These are phyloP conservation scores for Cruciata laevipes DNA, from an alignment of 257 asterid genomes.

Conservation along the genomic window DNA sequence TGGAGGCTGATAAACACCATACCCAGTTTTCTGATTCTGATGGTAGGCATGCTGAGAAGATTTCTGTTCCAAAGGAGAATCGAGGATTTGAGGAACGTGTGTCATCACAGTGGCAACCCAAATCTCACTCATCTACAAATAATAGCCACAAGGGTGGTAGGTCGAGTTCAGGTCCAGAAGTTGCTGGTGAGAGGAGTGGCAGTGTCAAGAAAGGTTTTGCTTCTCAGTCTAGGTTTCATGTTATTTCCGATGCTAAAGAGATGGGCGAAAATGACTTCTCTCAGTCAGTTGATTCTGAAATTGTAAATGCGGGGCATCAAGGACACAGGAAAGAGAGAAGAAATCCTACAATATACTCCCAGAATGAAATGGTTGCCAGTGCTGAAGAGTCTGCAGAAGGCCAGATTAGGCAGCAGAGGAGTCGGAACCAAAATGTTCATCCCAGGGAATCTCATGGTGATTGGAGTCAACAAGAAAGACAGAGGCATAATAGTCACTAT, in stretches of 20 bases:
- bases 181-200: constrained; percentile 28
- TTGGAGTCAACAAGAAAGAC: constrained; percentile 57
- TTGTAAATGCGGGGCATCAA: constrained; percentile 26
- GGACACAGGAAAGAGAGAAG: constrained; percentile 46
- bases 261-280: constrained; percentile 19
- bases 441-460: constrained; percentile 53
- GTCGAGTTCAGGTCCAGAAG: constrained; percentile 29
- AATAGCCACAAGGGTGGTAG: constrained; percentile 36
- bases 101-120: constrained; percentile 80
- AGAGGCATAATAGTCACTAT: constrained; percentile 44
- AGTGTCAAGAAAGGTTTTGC: constrained; percentile 36
- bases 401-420: constrained; percentile 42
- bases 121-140: constrained; percentile 35
- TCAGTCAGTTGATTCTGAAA: constrained; percentile 25
- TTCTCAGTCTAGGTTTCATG: constrained; percentile 30
- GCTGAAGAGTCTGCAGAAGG: constrained; percentile 32
- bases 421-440: constrained; percentile 43
- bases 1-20: constrained; percentile 34
- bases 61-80: constrained; percentile 33
- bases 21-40: constrained; percentile 31
- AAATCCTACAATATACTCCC: constrained; percentile 37
- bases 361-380: constrained; percentile 38
- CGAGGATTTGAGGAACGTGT: constrained; percentile 43
- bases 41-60: constrained; percentile 37
- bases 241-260: constrained; percentile 23